Percentiles rank a stretch among this genome's conserved stretches.
phyloP scores from a whole-genome alignment of 495 filamentous ascomycete species.

The Xylaria telfairii region DNA sequence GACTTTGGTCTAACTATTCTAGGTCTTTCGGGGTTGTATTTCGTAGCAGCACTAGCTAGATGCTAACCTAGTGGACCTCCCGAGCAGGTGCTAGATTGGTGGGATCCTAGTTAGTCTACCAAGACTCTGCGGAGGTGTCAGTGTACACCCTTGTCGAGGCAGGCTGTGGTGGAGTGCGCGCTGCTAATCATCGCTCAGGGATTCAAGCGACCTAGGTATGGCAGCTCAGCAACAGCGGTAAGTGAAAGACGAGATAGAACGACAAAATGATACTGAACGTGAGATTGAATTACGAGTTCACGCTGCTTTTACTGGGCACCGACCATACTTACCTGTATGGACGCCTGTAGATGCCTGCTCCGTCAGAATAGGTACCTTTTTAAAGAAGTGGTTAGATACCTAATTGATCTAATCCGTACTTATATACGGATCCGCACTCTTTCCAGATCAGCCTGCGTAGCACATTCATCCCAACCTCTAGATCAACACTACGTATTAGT shows the following conservation, averaged over 20 bases:
- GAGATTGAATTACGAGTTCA: not conserved
- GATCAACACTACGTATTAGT: too few relatives aligned
- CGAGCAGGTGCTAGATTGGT: slow-evolving; percentile 31
- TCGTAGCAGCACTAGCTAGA: slow-evolving; percentile 19
- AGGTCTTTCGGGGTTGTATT: slow-evolving; percentile 19
- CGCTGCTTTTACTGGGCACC: too few relatives aligned
- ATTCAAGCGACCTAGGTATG: slow-evolving; percentile 33
- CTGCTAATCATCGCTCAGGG: slow-evolving; percentile 44
- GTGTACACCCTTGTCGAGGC: slow-evolving; percentile 39
- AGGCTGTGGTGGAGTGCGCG: slow-evolving; percentile 43
- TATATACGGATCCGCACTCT: too few relatives aligned
- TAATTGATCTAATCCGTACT: too few relatives aligned
- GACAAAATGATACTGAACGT: not conserved
- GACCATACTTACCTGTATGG: too few relatives aligned
- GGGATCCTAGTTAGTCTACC: slow-evolving; percentile 24
- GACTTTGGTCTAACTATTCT: slow-evolving; percentile 21
- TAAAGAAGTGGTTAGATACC: too few relatives aligned
- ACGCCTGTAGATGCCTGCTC: too few relatives aligned
- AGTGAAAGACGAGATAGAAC: slow-evolving; percentile 2
- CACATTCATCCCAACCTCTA: too few relatives aligned
- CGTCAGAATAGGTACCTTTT: too few relatives aligned
- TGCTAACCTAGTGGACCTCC: slow-evolving; percentile 23
- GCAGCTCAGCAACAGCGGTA: slow-evolving; percentile 7
- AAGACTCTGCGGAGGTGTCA: slow-evolving; percentile 34
- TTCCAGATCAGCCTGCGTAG: too few relatives aligned